phyloP scores from a whole-genome alignment of 352 stramenopile genomes.

The Globisporangium spinosum region DNA sequence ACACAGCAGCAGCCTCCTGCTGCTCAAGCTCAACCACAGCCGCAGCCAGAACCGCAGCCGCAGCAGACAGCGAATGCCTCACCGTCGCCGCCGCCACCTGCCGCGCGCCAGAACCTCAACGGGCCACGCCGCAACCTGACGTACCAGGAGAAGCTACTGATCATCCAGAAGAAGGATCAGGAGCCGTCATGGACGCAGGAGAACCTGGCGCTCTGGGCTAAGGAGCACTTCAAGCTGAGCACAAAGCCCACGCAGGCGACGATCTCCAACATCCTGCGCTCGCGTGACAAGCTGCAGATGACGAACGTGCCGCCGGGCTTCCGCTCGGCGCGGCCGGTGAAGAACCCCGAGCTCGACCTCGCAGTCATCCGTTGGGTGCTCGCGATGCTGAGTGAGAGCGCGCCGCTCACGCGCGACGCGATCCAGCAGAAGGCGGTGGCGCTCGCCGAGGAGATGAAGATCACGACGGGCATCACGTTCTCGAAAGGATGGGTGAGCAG shows the following conservation, averaged over 20 bases:
- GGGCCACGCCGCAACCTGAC: slow-evolving; percentile 46
- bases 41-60: background rate
- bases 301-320: slow-evolving; percentile 38
- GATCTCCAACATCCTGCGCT: slow-evolving; percentile 59
- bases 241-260: slow-evolving; percentile 55
- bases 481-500: slow-evolving; percentile 62
- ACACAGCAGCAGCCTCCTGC: background rate
- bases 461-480: slow-evolving; percentile 39
- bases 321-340: slow-evolving; percentile 40
- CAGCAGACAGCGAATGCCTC: background rate
- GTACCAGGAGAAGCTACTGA: slow-evolving; percentile 55
- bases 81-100: background rate
- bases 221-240: slow-evolving; percentile 44
- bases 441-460: slow-evolving; percentile 36
- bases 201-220: slow-evolving; percentile 48
- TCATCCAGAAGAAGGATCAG: slow-evolving; percentile 54
- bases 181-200: slow-evolving; percentile 52
- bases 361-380: slow-evolving; percentile 45
- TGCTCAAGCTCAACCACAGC: background rate
- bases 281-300: slow-evolving; percentile 40
- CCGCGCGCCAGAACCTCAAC: background rate
- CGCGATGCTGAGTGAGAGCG: slow-evolving; percentile 24
- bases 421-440: slow-evolving; percentile 36
- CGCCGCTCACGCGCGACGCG: slow-evolving; percentile 25
- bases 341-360: slow-evolving; percentile 49